Conservation (phyloP, 352 stramenopile species). For the Pythium biforme region DNA sequence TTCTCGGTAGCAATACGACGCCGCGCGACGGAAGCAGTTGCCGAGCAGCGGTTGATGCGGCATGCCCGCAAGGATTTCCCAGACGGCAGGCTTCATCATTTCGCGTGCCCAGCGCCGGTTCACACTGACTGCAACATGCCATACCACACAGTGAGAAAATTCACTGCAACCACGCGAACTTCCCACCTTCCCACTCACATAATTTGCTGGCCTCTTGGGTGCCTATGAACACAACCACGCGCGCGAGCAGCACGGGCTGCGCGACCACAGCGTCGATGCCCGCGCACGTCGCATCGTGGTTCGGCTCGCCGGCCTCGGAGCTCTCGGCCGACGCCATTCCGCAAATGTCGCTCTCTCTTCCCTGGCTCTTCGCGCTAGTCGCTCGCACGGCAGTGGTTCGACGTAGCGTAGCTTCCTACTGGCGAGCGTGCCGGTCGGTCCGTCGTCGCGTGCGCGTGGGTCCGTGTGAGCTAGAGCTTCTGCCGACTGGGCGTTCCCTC, state of each 20-base stretch:
- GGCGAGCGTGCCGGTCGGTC: not conserved
- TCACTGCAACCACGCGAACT: not conserved
- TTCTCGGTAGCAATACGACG: slow-evolving; percentile 87
- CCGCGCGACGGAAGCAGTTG: slow-evolving; percentile 81
- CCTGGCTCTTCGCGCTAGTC: no score
- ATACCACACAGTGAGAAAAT: not conserved
- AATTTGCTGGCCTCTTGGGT: slow-evolving; percentile 43
- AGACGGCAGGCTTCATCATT: slow-evolving; percentile 79
- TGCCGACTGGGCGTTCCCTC: not conserved
- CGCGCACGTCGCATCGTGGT: slow-evolving; percentile 4
- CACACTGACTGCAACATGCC: slow-evolving; percentile 50
- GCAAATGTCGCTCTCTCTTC: not conserved
- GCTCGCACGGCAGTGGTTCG: no score
- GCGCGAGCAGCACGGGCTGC: slow-evolving; percentile 57
- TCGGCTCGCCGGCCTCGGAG: slow-evolving; percentile 4
- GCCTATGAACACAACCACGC: slow-evolving; percentile 60
- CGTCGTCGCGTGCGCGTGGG: not conserved
- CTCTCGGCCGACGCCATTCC: slow-evolving; percentile 21
- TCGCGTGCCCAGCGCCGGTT: slow-evolving; percentile 75
- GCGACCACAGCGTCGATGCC: slow-evolving; percentile 40
- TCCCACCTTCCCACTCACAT: slow-evolving; percentile 17
- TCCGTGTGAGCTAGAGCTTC: not conserved
- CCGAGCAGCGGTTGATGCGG: slow-evolving; percentile 72
- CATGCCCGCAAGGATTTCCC: slow-evolving; percentile 79
- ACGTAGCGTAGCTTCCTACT: no score